Evolutionary conservation across 2,329 filamentous ascomycete genomes (phyloP), one percentile per base, ranked within the genome.

Genomic region (Verticillium zaregamsianum): DNA sequence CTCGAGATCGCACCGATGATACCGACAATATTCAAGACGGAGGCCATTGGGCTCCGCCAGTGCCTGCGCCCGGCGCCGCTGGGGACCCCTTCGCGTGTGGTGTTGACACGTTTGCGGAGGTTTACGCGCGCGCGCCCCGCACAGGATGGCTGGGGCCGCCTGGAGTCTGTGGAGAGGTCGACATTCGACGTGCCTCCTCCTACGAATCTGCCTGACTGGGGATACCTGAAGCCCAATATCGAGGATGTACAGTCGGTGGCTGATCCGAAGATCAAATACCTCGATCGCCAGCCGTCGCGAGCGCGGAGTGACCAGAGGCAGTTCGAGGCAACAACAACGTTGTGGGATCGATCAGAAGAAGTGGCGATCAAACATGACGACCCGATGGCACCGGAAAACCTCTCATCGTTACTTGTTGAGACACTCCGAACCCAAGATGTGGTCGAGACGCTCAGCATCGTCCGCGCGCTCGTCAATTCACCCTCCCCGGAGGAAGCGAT

Each of bases 81-180:
- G n/a, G 67, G 72, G 61, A 70, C 66, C 1, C 59, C 67, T 28
- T 71, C 70, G 45, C 66, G 69, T 35, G 63, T 72, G 45, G 33
- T 70, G 55, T 66, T 63, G 55, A 55, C 64, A 52, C 69, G 68
- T 52, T 64, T 70, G 49, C 62, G 64, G 62, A 67, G 67, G 64
- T 66, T 68, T 62, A 60, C 62, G 20, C 45, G 45, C 45, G 45
- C 45, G n/a, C 45, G 45, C 45, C 45, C 45, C 45, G 45, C 45
- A 49, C 45, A 49, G n/a, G 45, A 49, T 49, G 45, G 45, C 45
- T 49, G 45, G 45, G 45, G 45, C 45, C 45, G 45, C 45, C 45
- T 49, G n/a, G 45, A 49, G 45, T 49, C 45, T 5, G 45, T 49
- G 45, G 45, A 49, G 45, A 49, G 45, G 45, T 23, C 45, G 23